Conservation (phyloP, 345 rosid species). For the Gossypium rotundifolium region DNA sequence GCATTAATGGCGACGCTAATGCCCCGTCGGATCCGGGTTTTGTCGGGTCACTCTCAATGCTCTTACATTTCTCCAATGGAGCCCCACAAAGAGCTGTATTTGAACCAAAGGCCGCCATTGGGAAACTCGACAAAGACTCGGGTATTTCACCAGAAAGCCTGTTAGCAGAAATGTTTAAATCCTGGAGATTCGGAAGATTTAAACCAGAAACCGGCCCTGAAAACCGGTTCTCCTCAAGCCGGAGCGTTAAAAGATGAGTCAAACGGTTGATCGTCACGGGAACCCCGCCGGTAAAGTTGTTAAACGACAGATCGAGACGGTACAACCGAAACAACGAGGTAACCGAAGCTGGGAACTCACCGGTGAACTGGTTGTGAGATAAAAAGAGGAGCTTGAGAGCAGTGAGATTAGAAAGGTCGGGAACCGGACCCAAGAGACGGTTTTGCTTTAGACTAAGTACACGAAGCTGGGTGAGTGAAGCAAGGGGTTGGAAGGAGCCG, state of each 20-base stretch:
- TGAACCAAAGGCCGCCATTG: conserved; percentile 45
- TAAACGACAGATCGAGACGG: conserved; percentile 81
- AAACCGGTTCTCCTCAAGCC: conserved; percentile 58
- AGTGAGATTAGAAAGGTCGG: conserved; percentile 59
- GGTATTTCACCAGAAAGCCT: conserved; percentile 65
- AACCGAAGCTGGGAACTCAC: conserved; percentile 51
- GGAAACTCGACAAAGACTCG: conserved; percentile 48
- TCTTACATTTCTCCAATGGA: conserved; percentile 45
- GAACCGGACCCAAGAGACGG: conserved; percentile 53
- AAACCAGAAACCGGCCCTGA: conserved; percentile 46
- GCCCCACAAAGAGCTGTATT: conserved; percentile 68
- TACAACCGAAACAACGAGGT: conserved; percentile 46
- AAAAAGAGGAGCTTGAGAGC: conserved; percentile 71
- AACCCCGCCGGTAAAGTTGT: conserved; percentile 66
- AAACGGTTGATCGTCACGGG: conserved; percentile 41
- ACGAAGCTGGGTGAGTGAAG: conserved; percentile 59
- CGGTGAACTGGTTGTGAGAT: conserved; percentile 61
- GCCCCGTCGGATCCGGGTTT: conserved; percentile 65
- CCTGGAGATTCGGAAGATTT: conserved; percentile 53
- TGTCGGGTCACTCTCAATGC: conserved; percentile 34
- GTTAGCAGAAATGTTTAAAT: conserved; percentile 71
- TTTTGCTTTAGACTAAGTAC: conserved; percentile 75
- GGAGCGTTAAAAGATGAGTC: conserved; percentile 72
- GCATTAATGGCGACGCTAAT: conserved; percentile 48
- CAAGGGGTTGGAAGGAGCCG: conserved; percentile 46